phyloP scores from a whole-genome alignment of 345 rosid species.

The Anacardium occidentale region DNA sequence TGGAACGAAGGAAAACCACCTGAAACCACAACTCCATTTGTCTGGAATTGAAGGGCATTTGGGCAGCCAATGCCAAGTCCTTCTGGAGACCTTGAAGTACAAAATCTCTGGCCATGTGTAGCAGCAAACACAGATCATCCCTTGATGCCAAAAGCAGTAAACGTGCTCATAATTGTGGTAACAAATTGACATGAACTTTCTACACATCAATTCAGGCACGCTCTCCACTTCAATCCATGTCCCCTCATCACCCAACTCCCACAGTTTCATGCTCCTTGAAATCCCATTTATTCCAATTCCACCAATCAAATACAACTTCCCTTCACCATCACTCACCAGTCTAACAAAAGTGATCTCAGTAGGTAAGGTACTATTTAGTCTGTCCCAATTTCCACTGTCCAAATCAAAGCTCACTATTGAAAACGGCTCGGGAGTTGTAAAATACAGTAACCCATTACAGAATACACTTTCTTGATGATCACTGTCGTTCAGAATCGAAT shows the following conservation, averaged over 20 bases:
- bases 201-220: slow-evolving; percentile 72
- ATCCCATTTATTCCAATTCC: slow-evolving; percentile 83
- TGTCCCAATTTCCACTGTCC: slow-evolving; percentile 48
- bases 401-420: slow-evolving; percentile 46
- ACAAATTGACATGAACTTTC: slow-evolving; percentile 77
- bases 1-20: slow-evolving; percentile 89
- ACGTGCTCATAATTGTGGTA: slow-evolving; percentile 89
- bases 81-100: slow-evolving; percentile 59
- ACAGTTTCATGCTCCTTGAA: slow-evolving; percentile 66
- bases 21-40: slow-evolving; percentile 90
- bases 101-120: slow-evolving; percentile 95
- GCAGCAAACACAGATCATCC: slow-evolving; percentile 81
- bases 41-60: slow-evolving; percentile 82
- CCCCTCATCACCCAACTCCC: slow-evolving; percentile 47
- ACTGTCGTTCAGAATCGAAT: slow-evolving; percentile 39
- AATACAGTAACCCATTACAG: slow-evolving; percentile 55
- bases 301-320: slow-evolving; percentile 72
- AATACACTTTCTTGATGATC: slow-evolving; percentile 60
- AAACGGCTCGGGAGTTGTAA: slow-evolving; percentile 64
- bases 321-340: slow-evolving; percentile 50
- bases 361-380: slow-evolving; percentile 37
- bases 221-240: slow-evolving; percentile 59
- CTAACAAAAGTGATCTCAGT: slow-evolving; percentile 60
- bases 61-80: slow-evolving; percentile 92
- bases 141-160: slow-evolving; percentile 85